Evolutionary conservation across 805 yeast genomes (phyloP).

Genomic region (Saturnispora mendoncae): DNA sequence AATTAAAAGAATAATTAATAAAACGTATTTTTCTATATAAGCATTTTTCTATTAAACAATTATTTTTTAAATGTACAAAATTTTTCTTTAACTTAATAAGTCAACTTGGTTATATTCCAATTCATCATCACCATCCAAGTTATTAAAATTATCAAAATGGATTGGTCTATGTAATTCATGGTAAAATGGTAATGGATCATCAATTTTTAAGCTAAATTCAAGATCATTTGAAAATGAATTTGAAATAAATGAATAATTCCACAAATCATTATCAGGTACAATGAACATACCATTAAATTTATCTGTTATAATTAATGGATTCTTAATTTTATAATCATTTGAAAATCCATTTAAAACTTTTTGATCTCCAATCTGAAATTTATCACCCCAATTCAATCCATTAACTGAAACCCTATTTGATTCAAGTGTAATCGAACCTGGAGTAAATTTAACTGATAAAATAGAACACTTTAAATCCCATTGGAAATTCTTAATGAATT

Average conservation of each 20-base stretch:
- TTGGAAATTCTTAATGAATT: conserved; percentile 27
- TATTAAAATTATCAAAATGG: conserved; percentile 72
- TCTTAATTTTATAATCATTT: conserved; percentile 45
- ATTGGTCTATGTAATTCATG: conserved; percentile 81
- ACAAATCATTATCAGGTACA: conserved; percentile 74
- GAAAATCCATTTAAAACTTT: conserved; percentile 70
- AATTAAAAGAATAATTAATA: conserved; percentile 1
- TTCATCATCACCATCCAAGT: conserved; percentile 39
- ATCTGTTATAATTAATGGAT: conserved; percentile 69
- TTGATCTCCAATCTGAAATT: conserved; percentile 45
- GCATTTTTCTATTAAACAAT: too few relatives aligned
- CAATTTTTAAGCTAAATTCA: conserved; percentile 57
- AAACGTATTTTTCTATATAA: too few relatives aligned
- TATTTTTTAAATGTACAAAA: background rate
- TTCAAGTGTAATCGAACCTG: conserved; percentile 76
- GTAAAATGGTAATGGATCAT: conserved; percentile 74
- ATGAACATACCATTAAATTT: conserved; percentile 71
- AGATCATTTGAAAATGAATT: conserved; percentile 66
- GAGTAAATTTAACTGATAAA: conserved; percentile 60
- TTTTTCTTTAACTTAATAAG: conserved; percentile 7
- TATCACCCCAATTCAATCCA: conserved; percentile 73
- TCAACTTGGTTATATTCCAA: conserved; percentile 13
- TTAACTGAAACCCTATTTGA: conserved; percentile 52
- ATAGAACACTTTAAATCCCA: conserved; percentile 44
- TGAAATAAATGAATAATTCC: conserved; percentile 91